Conservation (phyloP, 2,329 filamentous ascomycete genomes). For the Aspergillus niger region DNA sequence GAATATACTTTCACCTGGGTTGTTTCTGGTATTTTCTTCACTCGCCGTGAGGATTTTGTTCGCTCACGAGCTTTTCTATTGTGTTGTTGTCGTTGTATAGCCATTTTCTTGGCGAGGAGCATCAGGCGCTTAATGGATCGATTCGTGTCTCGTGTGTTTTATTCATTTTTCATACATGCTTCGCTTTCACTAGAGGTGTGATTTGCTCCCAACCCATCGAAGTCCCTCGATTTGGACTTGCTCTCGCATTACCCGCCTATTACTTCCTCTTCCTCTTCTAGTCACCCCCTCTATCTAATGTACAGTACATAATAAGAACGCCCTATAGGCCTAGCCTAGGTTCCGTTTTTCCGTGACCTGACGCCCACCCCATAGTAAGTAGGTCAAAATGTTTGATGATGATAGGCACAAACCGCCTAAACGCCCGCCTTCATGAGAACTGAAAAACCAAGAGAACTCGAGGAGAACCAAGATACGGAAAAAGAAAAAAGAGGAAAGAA, state of each 20-base stretch:
- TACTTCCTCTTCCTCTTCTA: not conserved
- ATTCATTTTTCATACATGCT: conserved; percentile 2
- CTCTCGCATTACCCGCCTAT: conserved; percentile 6
- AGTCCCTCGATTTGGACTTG: not conserved
- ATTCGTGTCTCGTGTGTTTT: conserved; percentile 17
- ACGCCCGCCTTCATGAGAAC: not conserved
- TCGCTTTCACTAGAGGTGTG: not conserved
- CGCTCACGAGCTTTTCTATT: conserved; percentile 17
- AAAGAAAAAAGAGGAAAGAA: conserved; percentile 1
- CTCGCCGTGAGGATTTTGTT: conserved; percentile 12
- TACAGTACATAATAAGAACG: conserved; percentile 21
- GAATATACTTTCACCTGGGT: conserved; percentile 14
- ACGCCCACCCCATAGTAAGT: not conserved
- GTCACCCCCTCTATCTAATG: conserved; percentile 16
- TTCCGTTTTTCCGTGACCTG: not conserved
- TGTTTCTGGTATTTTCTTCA: conserved; percentile 13
- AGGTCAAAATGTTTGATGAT: not conserved
- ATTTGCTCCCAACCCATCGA: not conserved
- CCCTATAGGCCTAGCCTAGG: not conserved
- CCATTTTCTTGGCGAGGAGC: conserved; percentile 37
- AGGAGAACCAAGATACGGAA: not conserved
- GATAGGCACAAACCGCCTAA: not conserved
- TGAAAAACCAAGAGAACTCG: not conserved
- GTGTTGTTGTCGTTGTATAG: conserved; percentile 32
- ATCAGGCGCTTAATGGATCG: conserved; percentile 35